Evolutionary conservation across 331 rosid species (phyloP), one percentile per base, ranked within the genome.

Genomic region (Rosa hybrid): DNA sequence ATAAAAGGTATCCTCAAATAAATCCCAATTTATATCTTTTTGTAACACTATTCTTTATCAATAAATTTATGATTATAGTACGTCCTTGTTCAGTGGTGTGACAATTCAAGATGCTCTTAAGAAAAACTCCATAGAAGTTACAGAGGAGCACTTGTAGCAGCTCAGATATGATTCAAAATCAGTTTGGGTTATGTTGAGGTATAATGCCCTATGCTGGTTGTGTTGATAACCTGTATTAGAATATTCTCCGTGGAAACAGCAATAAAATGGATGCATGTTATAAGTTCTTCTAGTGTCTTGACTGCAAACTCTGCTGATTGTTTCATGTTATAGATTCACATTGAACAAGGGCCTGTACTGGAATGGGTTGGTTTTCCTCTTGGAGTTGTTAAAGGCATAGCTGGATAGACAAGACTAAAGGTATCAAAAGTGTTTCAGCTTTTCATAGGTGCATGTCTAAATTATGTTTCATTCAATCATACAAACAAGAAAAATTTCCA

Each of bases 121-220:
- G 88, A 89, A 87, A 85, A 91, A 87, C 86, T 86, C 89, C 14
- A 69, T 86, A 25, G 91, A 87, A 82, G 78, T 90, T 67, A 82
- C 94, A 4, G 96, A 88, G 83, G 92, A 87, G 72, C 85, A 75
- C 60, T 81, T 93, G 83, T 82, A 77, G 86, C 84, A 85, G 83
- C 91, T 95, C 79, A 91, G 93, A 84, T 95, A 95, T 85, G 97
- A 93, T 74, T 91, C 90, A 17, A 83, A 80, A 74, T 90, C 98
- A 23, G 90, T 93, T 27, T 95, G 98, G 92, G 96, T 74, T 95
- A 95, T 64, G 87, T 95, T n/a, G 98, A 91, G 98, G 99, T 95
- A 87, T 69, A 72, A 45, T 79, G 25, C 45, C 68, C 60, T 42
- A 7, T 8, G 23, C 76, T n/a, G 23, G 54, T 75, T 57, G 6